Conservation (phyloP, 2,329 filamentous ascomycete genomes). For the Raffaelea ambrosiae region DNA sequence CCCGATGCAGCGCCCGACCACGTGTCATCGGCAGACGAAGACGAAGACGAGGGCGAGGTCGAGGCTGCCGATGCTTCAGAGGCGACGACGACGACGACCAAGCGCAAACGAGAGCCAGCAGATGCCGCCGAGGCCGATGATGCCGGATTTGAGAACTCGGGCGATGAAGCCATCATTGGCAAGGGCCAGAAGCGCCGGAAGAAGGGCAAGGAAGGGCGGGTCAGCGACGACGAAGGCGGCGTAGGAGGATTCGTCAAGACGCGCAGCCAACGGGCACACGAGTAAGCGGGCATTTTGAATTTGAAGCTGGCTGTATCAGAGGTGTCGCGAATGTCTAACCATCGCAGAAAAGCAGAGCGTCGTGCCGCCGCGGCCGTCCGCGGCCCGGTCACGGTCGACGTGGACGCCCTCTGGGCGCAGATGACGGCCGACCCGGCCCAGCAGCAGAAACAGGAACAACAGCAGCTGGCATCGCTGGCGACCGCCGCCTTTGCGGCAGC, state of each 20-base stretch:
- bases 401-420: constrained; percentile 61
- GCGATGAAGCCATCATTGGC: constrained; percentile 62
- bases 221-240: constrained; percentile 48
- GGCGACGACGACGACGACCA: constrained; percentile 12
- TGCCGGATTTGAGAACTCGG: constrained; percentile 55
- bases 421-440: constrained; percentile 38
- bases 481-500: constrained; percentile 4
- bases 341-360: constrained; percentile 45
- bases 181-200: constrained; percentile 48
- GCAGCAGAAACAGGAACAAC: constrained; percentile 8
- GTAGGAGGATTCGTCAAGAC: constrained; percentile 64
- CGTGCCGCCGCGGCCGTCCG: constrained; percentile 37
- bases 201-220: constrained; percentile 27
- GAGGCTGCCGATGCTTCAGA: constrained; percentile 12
- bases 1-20: constrained; percentile 40
- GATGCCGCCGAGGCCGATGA: constrained; percentile 29
- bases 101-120: constrained; percentile 18
- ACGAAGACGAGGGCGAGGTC: constrained; percentile 33
- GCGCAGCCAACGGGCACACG: constrained; percentile 57
- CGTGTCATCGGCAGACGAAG: constrained; percentile 40
- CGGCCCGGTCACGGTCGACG: constrained; percentile 59
- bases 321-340: not conserved
- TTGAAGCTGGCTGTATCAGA: not conserved
- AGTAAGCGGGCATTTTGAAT: constrained; percentile 31
- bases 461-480: constrained; percentile 5